A percentile compares a stretch with the other conserved stretches of the same genome.
Evolutionary conservation across 805 yeast species (phyloP).

Genomic region (Tetrapisispora arboricola): DNA sequence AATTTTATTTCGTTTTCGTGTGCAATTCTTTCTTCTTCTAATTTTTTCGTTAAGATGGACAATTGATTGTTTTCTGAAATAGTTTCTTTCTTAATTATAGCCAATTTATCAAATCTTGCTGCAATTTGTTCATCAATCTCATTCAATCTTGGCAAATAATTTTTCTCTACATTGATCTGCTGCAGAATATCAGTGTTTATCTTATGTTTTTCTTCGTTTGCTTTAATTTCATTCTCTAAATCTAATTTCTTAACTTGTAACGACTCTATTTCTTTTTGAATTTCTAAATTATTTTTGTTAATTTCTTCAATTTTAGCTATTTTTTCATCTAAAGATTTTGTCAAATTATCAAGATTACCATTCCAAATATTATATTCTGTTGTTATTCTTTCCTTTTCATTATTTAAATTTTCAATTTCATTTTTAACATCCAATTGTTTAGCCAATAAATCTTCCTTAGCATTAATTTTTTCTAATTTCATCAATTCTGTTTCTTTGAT

Average conservation of each 20-base stretch:
- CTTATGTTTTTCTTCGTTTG: constrained; percentile 10
- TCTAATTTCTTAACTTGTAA: constrained; percentile 11
- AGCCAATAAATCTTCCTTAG: constrained; percentile 15
- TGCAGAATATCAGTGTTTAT: constrained; percentile 11
- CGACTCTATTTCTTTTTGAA: constrained; percentile 14
- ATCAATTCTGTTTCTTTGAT: constrained; percentile 21
- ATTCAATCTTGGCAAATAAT: constrained; percentile 18
- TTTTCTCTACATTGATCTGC: constrained; percentile 14
- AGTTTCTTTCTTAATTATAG: constrained; percentile 22
- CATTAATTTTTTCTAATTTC: constrained; percentile 18
- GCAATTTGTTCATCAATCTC: constrained; percentile 19
- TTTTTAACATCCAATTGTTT: constrained; percentile 18
- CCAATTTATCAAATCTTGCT: constrained; percentile 11
- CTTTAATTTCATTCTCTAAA: constrained; percentile 14
- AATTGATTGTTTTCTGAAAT: constrained; percentile 21
- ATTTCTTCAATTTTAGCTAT: constrained; percentile 17
- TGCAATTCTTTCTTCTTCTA: constrained; percentile 20
- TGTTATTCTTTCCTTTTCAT: constrained; percentile 12
- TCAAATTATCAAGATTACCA: constrained; percentile 13
- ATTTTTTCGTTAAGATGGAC: constrained; percentile 19
- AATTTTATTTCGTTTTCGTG: constrained; percentile 18
- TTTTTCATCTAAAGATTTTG: constrained; percentile 22
- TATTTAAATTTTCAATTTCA: constrained; percentile 19
- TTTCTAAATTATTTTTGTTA: constrained; percentile 12
- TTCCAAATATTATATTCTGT: constrained; percentile 17